Evolutionary conservation across 208 protist species (phyloP), one percentile per base, ranked within the genome.

Genomic region (Acanthamoeba sp.): DNA sequence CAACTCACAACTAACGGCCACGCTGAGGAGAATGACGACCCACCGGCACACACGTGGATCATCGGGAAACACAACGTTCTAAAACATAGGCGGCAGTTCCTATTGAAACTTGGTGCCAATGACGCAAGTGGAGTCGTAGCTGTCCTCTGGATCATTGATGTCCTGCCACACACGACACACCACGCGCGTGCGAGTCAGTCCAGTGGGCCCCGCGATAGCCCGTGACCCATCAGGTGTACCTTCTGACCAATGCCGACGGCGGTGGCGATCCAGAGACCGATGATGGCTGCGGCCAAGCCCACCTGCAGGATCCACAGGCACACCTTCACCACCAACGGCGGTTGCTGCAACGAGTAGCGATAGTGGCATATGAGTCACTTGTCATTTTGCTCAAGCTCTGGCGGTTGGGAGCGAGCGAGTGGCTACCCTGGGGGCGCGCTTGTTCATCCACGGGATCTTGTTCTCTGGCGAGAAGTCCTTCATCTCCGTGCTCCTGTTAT

Each of bases 371-470:
- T 20, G 50, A 64, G 27, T n/a, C n/a, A 42, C 12, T 48, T 22
- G 40, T 85, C 22, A 10, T 18, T 20, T 5, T 2, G 4, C 42
- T 38, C 24, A 20, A 36, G n/a, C n/a, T n/a, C n/a, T n/a, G n/a
- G n/a, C n/a, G n/a, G n/a, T n/a, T 45, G 16, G 42, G 18, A 45
- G 9, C 24, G 24, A 20, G 7, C 29, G 48, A 10, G 48, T 85
- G 76, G 12, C 10, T 32, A 88, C 80, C n/a, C 10, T 0, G 80
- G 80, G 52, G 7, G 48, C 27, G 22, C 82, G 82, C 24, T 52
- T 34, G 52, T 90, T 90, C 82, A 90, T 90, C 82, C 82, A 90
- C 7, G 82, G 82, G 32, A 90, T 57, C 40, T 90, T 90, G 82
- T 90, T 90, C 52, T 90, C 82, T 24, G 82, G 52, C 52, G 29